phyloP scores from a whole-genome alignment of 202 grass and related monocot genomes.

The Saccharum hybrid region DNA sequence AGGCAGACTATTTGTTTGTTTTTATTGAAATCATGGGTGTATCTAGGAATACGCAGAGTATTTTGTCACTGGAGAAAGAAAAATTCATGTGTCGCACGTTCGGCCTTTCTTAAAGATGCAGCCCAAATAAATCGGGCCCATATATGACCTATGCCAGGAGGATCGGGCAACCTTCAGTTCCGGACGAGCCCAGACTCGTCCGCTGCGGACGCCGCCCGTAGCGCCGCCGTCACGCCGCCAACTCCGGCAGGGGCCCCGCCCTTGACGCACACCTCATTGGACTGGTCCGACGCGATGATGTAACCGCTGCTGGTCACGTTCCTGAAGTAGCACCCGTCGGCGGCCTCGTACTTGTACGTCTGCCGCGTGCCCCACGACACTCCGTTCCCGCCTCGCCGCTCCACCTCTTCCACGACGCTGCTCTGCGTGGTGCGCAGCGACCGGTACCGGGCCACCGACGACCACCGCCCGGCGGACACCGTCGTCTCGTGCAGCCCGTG shows the following conservation, averaged over 20 bases:
- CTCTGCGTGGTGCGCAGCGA: constrained; percentile 43
- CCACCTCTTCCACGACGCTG: constrained; percentile 27
- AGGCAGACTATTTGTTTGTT: too few species aligned
- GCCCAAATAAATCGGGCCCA: too few species aligned
- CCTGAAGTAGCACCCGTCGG: constrained; percentile 58
- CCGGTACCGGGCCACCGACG: not conserved
- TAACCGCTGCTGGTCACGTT: constrained; percentile 55
- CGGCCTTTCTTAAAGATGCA: too few species aligned
- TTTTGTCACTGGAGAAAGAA: too few species aligned
- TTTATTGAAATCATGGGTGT: too few species aligned
- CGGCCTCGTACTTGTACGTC: constrained; percentile 51
- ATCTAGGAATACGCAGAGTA: too few species aligned
- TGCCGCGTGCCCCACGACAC: constrained; percentile 28
- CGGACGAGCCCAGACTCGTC: not conserved
- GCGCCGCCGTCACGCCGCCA: too few species aligned
- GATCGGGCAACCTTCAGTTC: not conserved
- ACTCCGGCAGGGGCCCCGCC: too few species aligned
- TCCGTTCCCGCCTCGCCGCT: not conserved
- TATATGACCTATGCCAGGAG: too few species aligned
- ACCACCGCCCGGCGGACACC: constrained; percentile 33
- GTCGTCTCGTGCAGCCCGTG: constrained; percentile 33
- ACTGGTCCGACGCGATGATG: constrained; percentile 31
- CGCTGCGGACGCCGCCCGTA: too few species aligned
- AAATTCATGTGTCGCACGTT: too few species aligned
- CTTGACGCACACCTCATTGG: not conserved